Base-by-base conservation (phyloP, 495 filamentous ascomycete species). In the Aspergillus sclerotiicarbonarius region DNA sequence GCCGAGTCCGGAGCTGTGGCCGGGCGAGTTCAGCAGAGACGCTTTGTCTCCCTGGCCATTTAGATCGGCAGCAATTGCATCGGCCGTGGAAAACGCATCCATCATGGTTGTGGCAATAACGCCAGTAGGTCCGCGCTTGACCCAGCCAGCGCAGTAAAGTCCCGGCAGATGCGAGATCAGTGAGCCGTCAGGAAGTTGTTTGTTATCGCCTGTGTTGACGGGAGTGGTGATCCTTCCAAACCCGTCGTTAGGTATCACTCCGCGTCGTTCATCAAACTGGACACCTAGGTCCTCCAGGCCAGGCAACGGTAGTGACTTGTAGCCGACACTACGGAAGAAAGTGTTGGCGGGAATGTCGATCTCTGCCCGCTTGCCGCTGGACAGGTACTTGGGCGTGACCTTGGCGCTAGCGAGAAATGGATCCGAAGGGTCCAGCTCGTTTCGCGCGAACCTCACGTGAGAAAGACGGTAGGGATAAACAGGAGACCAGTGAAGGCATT, bases 51-150 rank as follows among this genome's bases (percentile, higher is more conserved):
- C 59, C 9, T 66, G 60, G 1, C 51, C 57, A 8, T 71, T 62
- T 84, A 91, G 90, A 65, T 98, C 94, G 9, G 79, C 69, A 0
- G 80, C 81, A 49, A 98, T 87, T 3, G 86, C 84, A 68, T 96
- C 91, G 0, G 85, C 95, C 2, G 92, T 96, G 16, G 82, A 81
- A 65, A 97, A 97, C 0, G 92, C 95, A 71, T 98, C 95, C 52
- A 87, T 85, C 93, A 98, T 96, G 0, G 94, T 98, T 29, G 86
- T 91, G 9, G 94, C 93, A 69, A 98, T 98, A 4, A 97, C 93
- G 6, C 94, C 94, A 6, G 92, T 96, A 0, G 94, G 95, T 1
- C 94, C 94, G 43, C 90, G 81, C 73, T 98, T 98, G 19, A 96
- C 92, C 94, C 94, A 98, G 4, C 94, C 94, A 19, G 92, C 90